Evolutionary conservation across 2,329 filamentous ascomycete species (phyloP).

Genomic region (Triangularia setosa): DNA sequence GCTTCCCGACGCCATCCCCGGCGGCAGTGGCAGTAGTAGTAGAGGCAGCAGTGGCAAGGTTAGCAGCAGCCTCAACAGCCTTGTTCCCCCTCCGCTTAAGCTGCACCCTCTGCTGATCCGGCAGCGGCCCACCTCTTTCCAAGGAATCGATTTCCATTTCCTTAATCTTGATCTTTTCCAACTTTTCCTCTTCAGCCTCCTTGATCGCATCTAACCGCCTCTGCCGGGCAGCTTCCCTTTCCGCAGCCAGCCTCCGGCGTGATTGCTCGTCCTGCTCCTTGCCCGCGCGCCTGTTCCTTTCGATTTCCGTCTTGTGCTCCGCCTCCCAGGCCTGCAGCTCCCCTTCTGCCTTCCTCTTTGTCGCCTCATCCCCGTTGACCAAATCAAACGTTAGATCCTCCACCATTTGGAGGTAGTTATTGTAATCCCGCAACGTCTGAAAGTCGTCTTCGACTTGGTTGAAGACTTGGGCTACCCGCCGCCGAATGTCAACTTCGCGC

Average conservation of each 20-base stretch:
- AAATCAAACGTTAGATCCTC: constrained; percentile 89
- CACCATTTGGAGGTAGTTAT: constrained; percentile 91
- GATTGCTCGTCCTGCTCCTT: constrained; percentile 52
- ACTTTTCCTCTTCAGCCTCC: constrained; percentile 68
- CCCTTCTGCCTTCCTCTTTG: constrained; percentile 39
- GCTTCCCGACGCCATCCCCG: constrained; percentile 25
- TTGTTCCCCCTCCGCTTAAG: constrained; percentile 65
- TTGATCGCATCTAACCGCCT: constrained; percentile 59
- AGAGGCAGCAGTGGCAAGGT: constrained; percentile 18
- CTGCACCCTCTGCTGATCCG: constrained; percentile 56
- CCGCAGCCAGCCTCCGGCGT: constrained; percentile 55
- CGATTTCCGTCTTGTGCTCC: constrained; percentile 65
- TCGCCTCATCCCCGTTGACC: constrained; percentile 65
- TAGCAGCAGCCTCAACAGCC: constrained; percentile 33
- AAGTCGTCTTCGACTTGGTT: constrained; percentile 92
- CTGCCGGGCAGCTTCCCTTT: constrained; percentile 62
- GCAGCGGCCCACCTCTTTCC: constrained; percentile 54
- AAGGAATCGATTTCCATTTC: constrained; percentile 69
- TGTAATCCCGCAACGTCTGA: constrained; percentile 75
- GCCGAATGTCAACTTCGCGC: constrained; percentile 87
- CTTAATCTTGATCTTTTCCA: constrained; percentile 58
- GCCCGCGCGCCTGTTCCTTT: constrained; percentile 54
- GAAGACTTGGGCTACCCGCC: constrained; percentile 73
- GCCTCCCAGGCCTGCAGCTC: constrained; percentile 66
- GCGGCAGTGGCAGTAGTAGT: constrained; percentile 27